Percentiles rank a stretch among this genome's conserved stretches.
phyloP scores from a whole-genome alignment of 1,284 basidiomycete genomes.

The Ceratobasidium sp. region DNA sequence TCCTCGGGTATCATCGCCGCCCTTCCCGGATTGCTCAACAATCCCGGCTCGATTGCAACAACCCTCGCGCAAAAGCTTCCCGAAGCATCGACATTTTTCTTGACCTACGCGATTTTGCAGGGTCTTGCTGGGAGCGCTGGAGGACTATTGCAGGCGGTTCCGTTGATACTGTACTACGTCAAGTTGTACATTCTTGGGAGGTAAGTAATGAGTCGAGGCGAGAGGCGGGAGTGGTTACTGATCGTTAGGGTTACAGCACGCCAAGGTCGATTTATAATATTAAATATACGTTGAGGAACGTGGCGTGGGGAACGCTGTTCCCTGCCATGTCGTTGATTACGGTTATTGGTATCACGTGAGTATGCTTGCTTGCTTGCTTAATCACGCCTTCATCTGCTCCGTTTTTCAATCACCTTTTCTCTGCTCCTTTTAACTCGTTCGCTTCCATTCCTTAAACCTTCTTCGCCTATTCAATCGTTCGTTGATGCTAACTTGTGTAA shows the following conservation, averaged over 20 bases:
- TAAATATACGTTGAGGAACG: conserved; percentile 60
- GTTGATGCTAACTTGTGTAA: too few species aligned
- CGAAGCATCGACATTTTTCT: conserved; percentile 82
- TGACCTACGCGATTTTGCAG: conserved; percentile 66
- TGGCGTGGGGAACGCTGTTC: conserved; percentile 91
- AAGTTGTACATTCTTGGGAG: conserved; percentile 68
- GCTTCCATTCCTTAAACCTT: neutral
- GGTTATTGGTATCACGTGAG: conserved; percentile 51
- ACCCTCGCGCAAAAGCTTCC: conserved; percentile 74
- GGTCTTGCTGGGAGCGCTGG: conserved; percentile 63
- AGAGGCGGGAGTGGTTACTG: too few species aligned
- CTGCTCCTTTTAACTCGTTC: conserved; percentile 52
- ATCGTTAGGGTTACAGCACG: conserved; percentile 56
- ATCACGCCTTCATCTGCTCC: too few species aligned
- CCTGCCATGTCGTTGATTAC: conserved; percentile 54
- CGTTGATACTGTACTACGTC: conserved; percentile 76
- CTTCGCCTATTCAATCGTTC: too few species aligned
- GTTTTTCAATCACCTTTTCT: neutral
- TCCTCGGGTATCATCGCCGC: conserved; percentile 71
- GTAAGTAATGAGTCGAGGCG: neutral
- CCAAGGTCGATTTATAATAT: conserved; percentile 60
- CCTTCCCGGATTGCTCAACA: conserved; percentile 60
- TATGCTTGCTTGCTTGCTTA: too few species aligned
- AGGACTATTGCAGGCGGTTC: conserved; percentile 72
- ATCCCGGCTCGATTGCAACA: conserved; percentile 68